Evolutionary conservation across 768 basidiomycete genomes (phyloP).

Genomic region (Kwoniella shandongensis): DNA sequence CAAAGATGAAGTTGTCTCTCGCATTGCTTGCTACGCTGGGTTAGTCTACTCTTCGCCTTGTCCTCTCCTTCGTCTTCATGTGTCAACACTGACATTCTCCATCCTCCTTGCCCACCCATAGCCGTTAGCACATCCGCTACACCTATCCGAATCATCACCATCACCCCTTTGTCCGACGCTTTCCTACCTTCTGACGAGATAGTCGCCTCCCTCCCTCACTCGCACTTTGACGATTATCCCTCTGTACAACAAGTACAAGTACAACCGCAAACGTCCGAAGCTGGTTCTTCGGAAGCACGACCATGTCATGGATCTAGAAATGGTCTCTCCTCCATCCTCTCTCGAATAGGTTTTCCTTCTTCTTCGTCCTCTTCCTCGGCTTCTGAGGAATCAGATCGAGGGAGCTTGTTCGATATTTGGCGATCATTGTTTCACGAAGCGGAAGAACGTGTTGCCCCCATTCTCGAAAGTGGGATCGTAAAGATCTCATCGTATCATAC

Average conservation of each 20-base stretch:
- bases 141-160: slow-evolving; percentile 19
- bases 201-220: no score
- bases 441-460: slow-evolving; percentile 2
- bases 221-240: no score
- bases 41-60: slow-evolving; percentile 12
- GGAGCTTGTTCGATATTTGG: slow-evolving; percentile 7
- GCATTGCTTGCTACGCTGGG: slow-evolving; percentile 30
- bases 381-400: neutral
- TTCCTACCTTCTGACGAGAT: slow-evolving; percentile 6
- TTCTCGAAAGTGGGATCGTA: neutral
- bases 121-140: slow-evolving; percentile 10
- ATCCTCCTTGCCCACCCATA: no score
- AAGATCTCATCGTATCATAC: slow-evolving; percentile 1
- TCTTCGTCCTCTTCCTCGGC: slow-evolving; percentile 1
- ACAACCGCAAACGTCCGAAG: neutral
- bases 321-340: slow-evolving; percentile 4
- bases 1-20: slow-evolving; percentile 32
- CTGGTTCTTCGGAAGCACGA: neutral
- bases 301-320: no score
- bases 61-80: neutral
- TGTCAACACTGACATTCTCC: neutral
- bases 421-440: slow-evolving; percentile 8
- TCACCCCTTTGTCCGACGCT: slow-evolving; percentile 10
- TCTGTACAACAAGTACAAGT: no score
- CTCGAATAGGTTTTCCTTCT: slow-evolving; percentile 7